Conservation (phyloP, 192 early-diverging fungal genomes). For the Backusella psychrophila region DNA sequence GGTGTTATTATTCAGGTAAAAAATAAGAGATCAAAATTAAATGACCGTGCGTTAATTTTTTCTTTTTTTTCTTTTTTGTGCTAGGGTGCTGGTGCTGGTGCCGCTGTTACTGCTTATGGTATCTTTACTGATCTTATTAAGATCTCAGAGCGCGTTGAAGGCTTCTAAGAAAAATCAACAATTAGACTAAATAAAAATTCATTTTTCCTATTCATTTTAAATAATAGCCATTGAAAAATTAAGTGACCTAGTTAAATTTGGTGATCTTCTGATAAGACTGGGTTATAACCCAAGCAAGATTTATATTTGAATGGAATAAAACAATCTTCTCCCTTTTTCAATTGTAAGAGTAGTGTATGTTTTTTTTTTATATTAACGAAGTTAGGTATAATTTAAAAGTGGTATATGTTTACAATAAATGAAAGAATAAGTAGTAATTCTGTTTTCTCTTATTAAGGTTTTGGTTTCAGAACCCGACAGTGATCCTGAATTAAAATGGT, state of each 20-base stretch:
- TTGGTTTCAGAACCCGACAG: neutral
- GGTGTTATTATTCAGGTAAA: conserved; percentile 84
- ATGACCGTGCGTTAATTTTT: conserved; percentile 22
- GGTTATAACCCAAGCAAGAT: neutral
- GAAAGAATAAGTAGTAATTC: neutral
- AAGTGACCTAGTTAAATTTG: neutral
- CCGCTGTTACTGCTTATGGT: conserved; percentile 97
- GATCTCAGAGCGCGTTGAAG: conserved; percentile 65
- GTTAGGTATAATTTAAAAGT: conserved; percentile 1
- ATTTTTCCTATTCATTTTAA: neutral
- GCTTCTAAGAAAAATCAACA: neutral
- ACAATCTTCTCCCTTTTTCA: neutral
- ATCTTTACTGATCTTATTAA: conserved; percentile 93
- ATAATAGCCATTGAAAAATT: neutral
- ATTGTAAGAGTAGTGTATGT: neutral
- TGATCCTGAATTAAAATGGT: neutral
- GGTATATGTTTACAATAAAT: neutral
- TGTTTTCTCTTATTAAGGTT: neutral
- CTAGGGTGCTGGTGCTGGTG: conserved; percentile 84
- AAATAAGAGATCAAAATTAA: conserved; percentile 46
- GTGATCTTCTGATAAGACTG: neutral
- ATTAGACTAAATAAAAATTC: neutral
- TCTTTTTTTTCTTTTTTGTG: neutral
- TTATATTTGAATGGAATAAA: neutral
- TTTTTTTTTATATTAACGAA: neutral